phyloP scores from a whole-genome alignment of 805 yeast species.

The Candida methanosorbosa region DNA sequence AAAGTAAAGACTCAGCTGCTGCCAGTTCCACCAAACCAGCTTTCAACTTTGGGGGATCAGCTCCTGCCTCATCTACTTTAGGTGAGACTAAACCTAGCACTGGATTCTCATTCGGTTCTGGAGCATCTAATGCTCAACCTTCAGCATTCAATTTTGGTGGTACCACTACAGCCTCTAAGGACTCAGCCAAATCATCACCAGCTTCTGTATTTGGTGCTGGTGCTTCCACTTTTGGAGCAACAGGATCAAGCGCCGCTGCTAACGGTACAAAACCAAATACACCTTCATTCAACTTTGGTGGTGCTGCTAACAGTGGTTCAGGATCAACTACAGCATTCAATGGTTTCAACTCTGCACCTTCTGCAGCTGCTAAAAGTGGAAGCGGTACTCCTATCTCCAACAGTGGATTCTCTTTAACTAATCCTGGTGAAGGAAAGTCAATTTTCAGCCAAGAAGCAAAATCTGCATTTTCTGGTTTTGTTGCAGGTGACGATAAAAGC shows the following conservation, averaged over 20 bases:
- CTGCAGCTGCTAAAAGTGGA: neutral
- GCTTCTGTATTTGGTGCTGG: neutral
- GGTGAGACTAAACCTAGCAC: neutral
- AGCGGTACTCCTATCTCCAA: neutral
- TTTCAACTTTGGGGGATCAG: constrained; percentile 1
- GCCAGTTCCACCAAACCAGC: constrained; percentile 1
- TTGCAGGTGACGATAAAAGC: neutral
- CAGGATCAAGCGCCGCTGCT: neutral
- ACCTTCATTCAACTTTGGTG: neutral
- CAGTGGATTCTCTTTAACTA: neutral
- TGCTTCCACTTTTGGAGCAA: neutral
- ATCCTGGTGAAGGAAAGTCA: too few relatives aligned
- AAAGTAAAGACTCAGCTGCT: constrained; percentile 1
- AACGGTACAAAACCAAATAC: neutral
- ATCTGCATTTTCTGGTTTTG: neutral
- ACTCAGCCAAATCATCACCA: neutral
- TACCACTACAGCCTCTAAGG: too few relatives aligned
- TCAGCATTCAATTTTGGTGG: too few relatives aligned
- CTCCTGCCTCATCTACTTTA: too few relatives aligned
- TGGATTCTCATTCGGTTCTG: constrained; percentile 1
- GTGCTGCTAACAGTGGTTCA: neutral
- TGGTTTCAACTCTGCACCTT: neutral
- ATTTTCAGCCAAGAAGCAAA: neutral
- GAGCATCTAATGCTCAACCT: neutral
- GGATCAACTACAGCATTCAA: neutral